phyloP scores from a whole-genome alignment of 2,329 filamentous ascomycete species.

The Alternaria ethzedia region DNA sequence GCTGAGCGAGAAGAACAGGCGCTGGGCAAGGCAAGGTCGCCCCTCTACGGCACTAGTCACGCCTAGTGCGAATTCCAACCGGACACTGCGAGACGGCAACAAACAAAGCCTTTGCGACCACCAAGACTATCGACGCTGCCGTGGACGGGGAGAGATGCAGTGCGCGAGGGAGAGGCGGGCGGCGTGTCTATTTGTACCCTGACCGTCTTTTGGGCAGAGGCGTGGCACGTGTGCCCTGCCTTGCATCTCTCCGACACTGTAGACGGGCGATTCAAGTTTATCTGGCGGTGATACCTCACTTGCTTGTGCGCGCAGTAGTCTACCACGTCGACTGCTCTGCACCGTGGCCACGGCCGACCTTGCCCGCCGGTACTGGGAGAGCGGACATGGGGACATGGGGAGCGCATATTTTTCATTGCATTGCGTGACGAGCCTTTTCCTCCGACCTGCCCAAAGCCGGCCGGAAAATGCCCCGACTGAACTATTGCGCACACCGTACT shows the following conservation, averaged over 20 bases:
- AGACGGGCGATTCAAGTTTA: constrained; percentile 14
- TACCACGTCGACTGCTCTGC: constrained; percentile 8
- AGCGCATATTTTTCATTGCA: background rate
- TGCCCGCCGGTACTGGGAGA: constrained; percentile 15
- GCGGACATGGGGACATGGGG: background rate
- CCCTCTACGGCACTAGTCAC: constrained; percentile 30
- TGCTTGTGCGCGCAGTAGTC: constrained; percentile 14
- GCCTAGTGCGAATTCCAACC: constrained; percentile 20
- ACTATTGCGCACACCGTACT: background rate
- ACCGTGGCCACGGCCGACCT: constrained; percentile 18
- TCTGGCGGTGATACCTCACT: constrained; percentile 19
- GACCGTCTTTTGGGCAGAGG: constrained; percentile 10
- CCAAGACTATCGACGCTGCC: background rate
- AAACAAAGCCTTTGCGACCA: constrained; percentile 12
- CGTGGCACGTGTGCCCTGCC: constrained; percentile 22
- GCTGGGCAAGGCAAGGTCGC: constrained; percentile 33
- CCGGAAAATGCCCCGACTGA: background rate
- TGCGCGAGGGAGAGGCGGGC: background rate
- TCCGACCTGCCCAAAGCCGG: background rate
- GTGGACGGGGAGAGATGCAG: background rate
- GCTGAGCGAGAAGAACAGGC: constrained; percentile 34
- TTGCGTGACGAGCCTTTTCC: background rate
- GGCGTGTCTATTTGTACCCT: constrained; percentile 18
- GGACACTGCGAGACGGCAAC: constrained; percentile 20
- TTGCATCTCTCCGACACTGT: constrained; percentile 15